A percentile compares a stretch with the other conserved stretches of the same genome.
phyloP scores from a whole-genome alignment of 176 grass and related monocot species.

The Triticum turgidum region DNA sequence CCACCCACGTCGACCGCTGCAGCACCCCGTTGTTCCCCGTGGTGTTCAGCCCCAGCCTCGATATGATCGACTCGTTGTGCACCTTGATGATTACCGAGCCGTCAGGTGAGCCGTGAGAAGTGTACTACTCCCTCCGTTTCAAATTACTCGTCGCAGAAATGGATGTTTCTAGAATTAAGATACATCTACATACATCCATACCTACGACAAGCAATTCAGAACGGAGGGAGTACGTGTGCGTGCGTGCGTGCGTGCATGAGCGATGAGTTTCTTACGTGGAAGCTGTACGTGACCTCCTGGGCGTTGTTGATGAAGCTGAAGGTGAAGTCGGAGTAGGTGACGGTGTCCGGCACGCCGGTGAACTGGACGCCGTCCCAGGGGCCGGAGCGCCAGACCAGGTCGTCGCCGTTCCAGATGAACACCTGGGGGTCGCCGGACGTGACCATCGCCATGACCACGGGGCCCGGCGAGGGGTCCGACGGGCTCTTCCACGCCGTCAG shows the following conservation, averaged over 20 bases:
- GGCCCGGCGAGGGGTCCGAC: slow-evolving; percentile 47
- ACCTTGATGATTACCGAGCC: not conserved
- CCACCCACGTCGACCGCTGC: slow-evolving; percentile 58
- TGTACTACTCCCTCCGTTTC: too few relatives aligned
- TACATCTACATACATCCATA: too few relatives aligned
- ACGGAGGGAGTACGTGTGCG: too few relatives aligned
- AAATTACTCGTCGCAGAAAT: too few relatives aligned
- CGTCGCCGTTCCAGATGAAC: slow-evolving; percentile 40
- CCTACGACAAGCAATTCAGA: too few relatives aligned
- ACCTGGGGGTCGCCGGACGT: slow-evolving; percentile 49
- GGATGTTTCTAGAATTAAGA: too few relatives aligned
- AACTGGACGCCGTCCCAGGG: slow-evolving; percentile 63
- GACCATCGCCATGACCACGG: slow-evolving; percentile 47
- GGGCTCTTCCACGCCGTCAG: slow-evolving; percentile 66
- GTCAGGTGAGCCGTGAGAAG: not conserved
- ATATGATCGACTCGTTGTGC: slow-evolving; percentile 39
- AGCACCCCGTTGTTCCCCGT: slow-evolving; percentile 35
- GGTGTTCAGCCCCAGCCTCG: slow-evolving; percentile 42
- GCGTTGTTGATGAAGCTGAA: slow-evolving; percentile 55
- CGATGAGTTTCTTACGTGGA: slow-evolving; percentile 10
- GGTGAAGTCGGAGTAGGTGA: slow-evolving; percentile 32
- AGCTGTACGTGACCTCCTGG: slow-evolving; percentile 53
- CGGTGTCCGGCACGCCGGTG: slow-evolving; percentile 57
- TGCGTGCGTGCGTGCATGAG: not conserved
- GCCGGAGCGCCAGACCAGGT: slow-evolving; percentile 46